Evolutionary conservation across 495 filamentous ascomycete genomes (phyloP).

Genomic region (Cercophora sp.): DNA sequence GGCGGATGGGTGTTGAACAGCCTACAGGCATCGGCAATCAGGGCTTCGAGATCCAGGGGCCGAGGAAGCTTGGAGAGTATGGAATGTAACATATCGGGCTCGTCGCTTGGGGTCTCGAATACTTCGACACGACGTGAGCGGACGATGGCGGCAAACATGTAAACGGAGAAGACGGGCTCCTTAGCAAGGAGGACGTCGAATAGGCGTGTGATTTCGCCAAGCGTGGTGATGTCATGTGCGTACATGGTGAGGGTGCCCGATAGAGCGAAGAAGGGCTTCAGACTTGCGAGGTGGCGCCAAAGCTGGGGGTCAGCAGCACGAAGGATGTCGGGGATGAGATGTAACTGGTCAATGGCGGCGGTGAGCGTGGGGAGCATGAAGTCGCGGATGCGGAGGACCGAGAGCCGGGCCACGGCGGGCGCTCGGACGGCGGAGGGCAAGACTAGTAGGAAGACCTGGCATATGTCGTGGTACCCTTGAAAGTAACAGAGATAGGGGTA

Average conservation of each 20-base stretch:
- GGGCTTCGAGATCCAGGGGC: constrained; percentile 74
- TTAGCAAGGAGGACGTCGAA: constrained; percentile 87
- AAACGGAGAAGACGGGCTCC: constrained; percentile 80
- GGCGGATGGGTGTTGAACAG: constrained; percentile 70
- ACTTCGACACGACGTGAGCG: constrained; percentile 75
- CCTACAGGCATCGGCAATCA: constrained; percentile 59
- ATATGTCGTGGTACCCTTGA: constrained; percentile 98
- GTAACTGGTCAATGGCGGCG: constrained; percentile 75
- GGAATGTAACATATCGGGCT: constrained; percentile 91
- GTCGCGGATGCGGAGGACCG: constrained; percentile 84
- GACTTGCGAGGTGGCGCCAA: constrained; percentile 65
- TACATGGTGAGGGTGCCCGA: constrained; percentile 89
- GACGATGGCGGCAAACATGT: constrained; percentile 87
- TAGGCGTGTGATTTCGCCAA: constrained; percentile 78
- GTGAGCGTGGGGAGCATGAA: constrained; percentile 93
- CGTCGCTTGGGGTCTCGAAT: constrained; percentile 73
- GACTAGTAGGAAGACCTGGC: constrained; percentile 89
- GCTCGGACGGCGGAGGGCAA: constrained; percentile 50
- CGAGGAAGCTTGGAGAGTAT: constrained; percentile 82
- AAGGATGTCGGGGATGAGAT: constrained; percentile 78
- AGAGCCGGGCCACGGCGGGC: constrained; percentile 68
- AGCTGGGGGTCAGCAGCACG: constrained; percentile 62
- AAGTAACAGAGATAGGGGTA: constrained; percentile 92
- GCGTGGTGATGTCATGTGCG: constrained; percentile 89
- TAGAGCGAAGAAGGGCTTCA: constrained; percentile 87